Evolutionary conservation across 352 stramenopile species (phyloP), one percentile per base, ranked within the genome.

Genomic region (Pythium chondricola): DNA sequence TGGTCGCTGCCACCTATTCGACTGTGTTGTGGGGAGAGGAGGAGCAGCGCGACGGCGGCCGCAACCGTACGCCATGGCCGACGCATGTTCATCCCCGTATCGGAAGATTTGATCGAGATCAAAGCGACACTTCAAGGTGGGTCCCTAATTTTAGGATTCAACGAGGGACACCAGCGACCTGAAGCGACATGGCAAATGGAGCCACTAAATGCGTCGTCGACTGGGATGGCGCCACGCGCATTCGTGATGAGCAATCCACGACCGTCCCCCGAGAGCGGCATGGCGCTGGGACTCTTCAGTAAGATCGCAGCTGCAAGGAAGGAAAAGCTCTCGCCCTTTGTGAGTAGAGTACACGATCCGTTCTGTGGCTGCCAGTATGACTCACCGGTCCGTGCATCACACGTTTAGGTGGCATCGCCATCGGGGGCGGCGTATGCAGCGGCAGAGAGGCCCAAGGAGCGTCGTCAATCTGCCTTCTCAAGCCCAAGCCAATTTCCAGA

Each of bases 251-350:
- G 31, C 6, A 52, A 14, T 13, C 21, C 35, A 25, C 54, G 37
- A 36, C 37, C 43, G 17, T 48, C 43, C 1, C n/a, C n/a, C n/a
- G 58, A 70, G 26, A 67, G 69, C 16, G 71, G 79, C 38, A 68
- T 86, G 31, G 60, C 78, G 30, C 58, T 89, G 7, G 71, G 73
- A 1, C 62, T 87, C 44, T 85, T 87, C 56, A 84, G 73, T 48
- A 89, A 89, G 61, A 85, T 89, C 45, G 71, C 73, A 39, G 73
- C 75, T 16, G 71, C 65, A 27, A 73, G 73, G 41, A 89, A 84
- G 58, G 72, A 87, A 44, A 83, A 83, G 46, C 64, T 87, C 13
- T 70, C 64, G 33, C 43, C 49, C 17, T 79, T 73, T 48, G 69
- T 83, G 39, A 48, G 55, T n/a, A 41, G 11, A 27, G 44, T 9